Conservation (phyloP, 1,139 yeast genomes). For the Kazachstania sp. region DNA sequence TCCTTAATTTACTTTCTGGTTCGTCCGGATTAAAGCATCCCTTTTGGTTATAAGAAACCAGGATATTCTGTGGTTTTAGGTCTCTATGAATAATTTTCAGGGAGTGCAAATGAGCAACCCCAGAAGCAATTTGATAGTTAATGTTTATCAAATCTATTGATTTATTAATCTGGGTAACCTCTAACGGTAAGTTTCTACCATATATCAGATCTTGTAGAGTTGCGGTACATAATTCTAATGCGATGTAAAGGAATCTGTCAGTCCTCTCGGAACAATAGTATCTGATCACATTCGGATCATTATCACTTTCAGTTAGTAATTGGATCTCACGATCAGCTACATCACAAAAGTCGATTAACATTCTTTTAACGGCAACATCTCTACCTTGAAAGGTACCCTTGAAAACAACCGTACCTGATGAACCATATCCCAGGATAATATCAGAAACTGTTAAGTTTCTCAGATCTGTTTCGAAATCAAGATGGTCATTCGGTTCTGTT, state of each 20-base stretch:
- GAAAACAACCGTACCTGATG: constrained; percentile 93
- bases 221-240: constrained; percentile 83
- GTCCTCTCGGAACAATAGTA: constrained; percentile 87
- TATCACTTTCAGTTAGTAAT: constrained; percentile 85
- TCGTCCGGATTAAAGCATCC: constrained; percentile 11
- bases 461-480: constrained; percentile 21
- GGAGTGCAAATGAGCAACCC: constrained; percentile 79
- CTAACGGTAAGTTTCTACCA: constrained; percentile 34
- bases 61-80: constrained; percentile 88
- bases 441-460: constrained; percentile 60
- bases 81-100: constrained; percentile 93
- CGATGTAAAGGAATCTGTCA: constrained; percentile 83
- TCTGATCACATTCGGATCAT: constrained; percentile 89
- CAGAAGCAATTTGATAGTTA: constrained; percentile 70
- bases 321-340: constrained; percentile 93
- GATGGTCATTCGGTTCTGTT: constrained; percentile 9
- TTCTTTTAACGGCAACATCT: constrained; percentile 91
- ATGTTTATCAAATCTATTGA: constrained; percentile 46
- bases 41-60: constrained; percentile 65
- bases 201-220: constrained; percentile 81
- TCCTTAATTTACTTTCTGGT: constrained; percentile 41
- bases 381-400: constrained; percentile 84
- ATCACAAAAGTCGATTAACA: constrained; percentile 88
- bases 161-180: constrained; percentile 30
- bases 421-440: constrained; percentile 81